Evolutionary conservation across 2,329 filamentous ascomycete genomes (phyloP).

Genomic region (Nigrospora osmanthi): DNA sequence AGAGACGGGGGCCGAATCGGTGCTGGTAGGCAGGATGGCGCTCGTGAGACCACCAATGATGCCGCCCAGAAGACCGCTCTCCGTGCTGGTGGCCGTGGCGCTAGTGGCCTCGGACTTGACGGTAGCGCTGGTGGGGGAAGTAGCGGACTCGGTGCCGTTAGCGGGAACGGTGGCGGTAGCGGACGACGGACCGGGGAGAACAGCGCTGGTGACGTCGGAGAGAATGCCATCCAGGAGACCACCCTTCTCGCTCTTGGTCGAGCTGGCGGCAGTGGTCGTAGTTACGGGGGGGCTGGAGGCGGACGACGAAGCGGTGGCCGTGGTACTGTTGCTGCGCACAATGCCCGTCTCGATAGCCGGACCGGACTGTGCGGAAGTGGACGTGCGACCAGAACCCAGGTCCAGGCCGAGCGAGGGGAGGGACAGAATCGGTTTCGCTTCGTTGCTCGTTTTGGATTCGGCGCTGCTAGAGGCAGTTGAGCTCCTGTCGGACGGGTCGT

Average conservation of each 20-base stretch:
- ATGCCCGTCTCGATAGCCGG: neutral
- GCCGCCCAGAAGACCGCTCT: neutral
- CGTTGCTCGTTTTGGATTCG: no score
- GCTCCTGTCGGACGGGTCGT: no score
- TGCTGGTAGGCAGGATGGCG: neutral
- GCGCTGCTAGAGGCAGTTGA: no score
- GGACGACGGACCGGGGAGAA: neutral
- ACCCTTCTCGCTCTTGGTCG: neutral
- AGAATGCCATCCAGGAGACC: neutral
- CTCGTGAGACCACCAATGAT: conserved; percentile 4
- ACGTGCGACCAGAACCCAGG: neutral
- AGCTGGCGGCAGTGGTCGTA: neutral
- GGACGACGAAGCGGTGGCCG: neutral
- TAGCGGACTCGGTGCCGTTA: neutral
- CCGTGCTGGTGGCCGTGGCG: no score
- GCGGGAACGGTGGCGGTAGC: neutral
- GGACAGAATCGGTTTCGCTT: no score
- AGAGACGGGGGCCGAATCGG: neutral
- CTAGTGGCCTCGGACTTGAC: no score
- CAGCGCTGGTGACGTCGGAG: conserved; percentile 3
- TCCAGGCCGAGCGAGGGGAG: neutral
- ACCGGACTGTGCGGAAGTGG: neutral
- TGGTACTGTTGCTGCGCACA: neutral
- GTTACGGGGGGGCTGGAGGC: neutral
- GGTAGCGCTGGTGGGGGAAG: no score